Conservation (phyloP, 106 monocot species). For the Agapanthus africanus region DNA sequence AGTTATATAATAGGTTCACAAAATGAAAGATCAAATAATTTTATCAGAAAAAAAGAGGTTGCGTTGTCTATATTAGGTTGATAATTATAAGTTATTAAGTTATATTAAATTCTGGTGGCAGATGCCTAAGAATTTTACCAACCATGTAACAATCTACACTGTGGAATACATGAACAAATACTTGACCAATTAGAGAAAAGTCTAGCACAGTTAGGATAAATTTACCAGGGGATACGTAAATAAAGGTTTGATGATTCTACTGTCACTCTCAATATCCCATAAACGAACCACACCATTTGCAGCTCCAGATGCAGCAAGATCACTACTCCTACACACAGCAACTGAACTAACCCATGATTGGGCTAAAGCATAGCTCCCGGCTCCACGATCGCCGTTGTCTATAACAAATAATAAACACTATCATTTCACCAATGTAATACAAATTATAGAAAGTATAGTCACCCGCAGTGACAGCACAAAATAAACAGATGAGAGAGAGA, state of each 20-base stretch:
- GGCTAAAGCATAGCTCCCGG: slow-evolving; percentile 31
- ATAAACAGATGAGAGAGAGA: neutral
- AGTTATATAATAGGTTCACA: neutral
- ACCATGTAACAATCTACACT: neutral
- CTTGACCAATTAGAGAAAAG: neutral
- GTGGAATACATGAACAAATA: neutral
- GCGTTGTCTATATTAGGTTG: too few relatives aligned
- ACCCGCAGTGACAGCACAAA: neutral
- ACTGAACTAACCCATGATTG: slow-evolving; percentile 91
- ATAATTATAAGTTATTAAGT: neutral
- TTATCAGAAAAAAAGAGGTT: neutral
- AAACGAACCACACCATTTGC: slow-evolving; percentile 74
- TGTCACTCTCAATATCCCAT: slow-evolving; percentile 67
- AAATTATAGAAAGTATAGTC: neutral
- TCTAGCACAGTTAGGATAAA: neutral
- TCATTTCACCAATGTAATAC: neutral
- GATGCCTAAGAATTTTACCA: neutral
- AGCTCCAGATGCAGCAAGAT: slow-evolving; percentile 95
- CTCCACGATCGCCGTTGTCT: slow-evolving; percentile 34
- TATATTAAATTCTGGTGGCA: neutral
- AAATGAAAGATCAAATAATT: neutral
- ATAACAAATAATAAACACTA: slow-evolving; percentile 6
- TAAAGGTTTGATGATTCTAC: slow-evolving; percentile 52
- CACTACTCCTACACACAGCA: slow-evolving; percentile 78
- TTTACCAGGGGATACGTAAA: slow-evolving; percentile 66